phyloP scores from a whole-genome alignment of 2,329 filamentous ascomycete genomes.

The Fusarium tjaetaba region DNA sequence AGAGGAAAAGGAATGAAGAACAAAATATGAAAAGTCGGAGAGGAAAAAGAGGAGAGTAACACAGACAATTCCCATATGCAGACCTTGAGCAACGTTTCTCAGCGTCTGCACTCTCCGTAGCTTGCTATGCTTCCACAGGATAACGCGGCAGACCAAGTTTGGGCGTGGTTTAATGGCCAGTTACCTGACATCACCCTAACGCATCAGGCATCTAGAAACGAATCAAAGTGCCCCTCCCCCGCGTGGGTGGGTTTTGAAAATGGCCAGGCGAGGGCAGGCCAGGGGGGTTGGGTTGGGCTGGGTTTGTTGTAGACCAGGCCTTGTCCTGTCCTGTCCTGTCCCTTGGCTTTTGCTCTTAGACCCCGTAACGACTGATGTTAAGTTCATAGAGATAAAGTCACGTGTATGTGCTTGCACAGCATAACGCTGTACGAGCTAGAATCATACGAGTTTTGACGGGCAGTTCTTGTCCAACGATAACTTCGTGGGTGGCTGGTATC shows the following conservation, averaged over 20 bases:
- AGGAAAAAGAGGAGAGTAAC: constrained; percentile 1
- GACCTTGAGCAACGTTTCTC: constrained; percentile 23
- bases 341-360: not conserved
- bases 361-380: constrained; percentile 23
- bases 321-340: constrained; percentile 3
- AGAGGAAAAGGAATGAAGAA: not conserved
- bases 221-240: constrained; percentile 43
- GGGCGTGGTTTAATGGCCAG: constrained; percentile 35
- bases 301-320: not conserved
- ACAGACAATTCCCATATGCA: not conserved
- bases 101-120: constrained; percentile 10
- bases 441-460: constrained; percentile 36
- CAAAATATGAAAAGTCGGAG: not conserved
- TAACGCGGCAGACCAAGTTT: constrained; percentile 42
- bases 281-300: constrained; percentile 7
- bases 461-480: constrained; percentile 15
- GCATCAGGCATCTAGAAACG: constrained; percentile 39
- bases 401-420: constrained; percentile 1
- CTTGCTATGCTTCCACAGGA: constrained; percentile 25
- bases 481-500: constrained; percentile 32
- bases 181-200: constrained; percentile 40
- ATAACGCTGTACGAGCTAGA: constrained; percentile 27
- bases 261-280: not conserved
- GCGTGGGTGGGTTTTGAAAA: constrained; percentile 36
- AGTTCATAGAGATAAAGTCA: constrained; percentile 2